Evolutionary conservation across 164 flowering plant species (phyloP), one percentile per base, ranked within the genome.

Genomic region (Magnolia changhungtana): DNA sequence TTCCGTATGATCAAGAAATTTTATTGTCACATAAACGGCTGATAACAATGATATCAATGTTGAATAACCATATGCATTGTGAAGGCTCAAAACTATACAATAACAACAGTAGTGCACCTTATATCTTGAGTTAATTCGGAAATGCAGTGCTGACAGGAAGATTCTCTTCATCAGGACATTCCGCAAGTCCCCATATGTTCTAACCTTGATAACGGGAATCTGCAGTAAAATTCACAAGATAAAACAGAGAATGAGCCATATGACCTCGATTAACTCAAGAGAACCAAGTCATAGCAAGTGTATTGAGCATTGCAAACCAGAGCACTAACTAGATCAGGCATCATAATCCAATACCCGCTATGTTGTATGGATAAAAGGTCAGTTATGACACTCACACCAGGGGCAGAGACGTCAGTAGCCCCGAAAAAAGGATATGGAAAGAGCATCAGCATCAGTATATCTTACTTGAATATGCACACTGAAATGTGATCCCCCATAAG

Each of bases 131-230:
- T 94, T 96, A 73, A 96, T 89, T 69, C 99, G 91, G 74, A 96
- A 96, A 84, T 94, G 99, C 84, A 96, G 85, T 67, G 99, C 98
- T 69, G 98, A 94, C 14, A 96, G 86, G 84, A 94, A 95, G 84
- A 96, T 96, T 83, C 99, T 87, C 85, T 96, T 96, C 99, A 96
- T 96, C 78, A 96, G 77, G 78, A 96, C 95, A 83, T 87, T 89
- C 23, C 97, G 89, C 82, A 96, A 78, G 82, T 94, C 97, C 66
- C 89, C 89, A 79, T 81, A 96, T 51, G 98, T 94, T 72, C 23
- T 86, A 82, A 90, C 97, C 82, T 92, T 90, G 71, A 74, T 89
- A 66, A 92, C 96, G 69, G 99, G 98, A 78, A 92, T 85, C 99
- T 96, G 93, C 81, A 84, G 31, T 19, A 71, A 16, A 82, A 74